Base-by-base conservation (phyloP, 371 early-diverging fungal species). In the Entomophthora muscae region DNA sequence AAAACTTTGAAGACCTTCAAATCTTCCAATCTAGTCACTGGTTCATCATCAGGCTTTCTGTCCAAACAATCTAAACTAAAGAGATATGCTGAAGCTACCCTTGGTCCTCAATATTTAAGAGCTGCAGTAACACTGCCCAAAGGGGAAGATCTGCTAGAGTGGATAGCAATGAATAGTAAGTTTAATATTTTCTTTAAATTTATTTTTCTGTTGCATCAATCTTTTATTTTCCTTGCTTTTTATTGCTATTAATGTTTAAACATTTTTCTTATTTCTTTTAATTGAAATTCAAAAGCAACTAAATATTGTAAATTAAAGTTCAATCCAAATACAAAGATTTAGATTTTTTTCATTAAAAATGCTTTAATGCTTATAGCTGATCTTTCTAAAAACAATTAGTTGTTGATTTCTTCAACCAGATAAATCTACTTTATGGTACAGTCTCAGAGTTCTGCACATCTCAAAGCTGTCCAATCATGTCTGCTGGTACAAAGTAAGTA, bases 361-460 rank as follows among this genome's bases (percentile, higher is more conserved):
- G n/a, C n/a, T n/a, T n/a, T n/a, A n/a, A n/a, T n/a, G n/a, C n/a
- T n/a, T n/a, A n/a, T n/a, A n/a, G n/a, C n/a, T 63, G 13, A 53
- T 33, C 22, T 24, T 61, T 55, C 1, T 70, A 21, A 22, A 32
- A 30, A 32, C 32, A n/a, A 17, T 33, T 51, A 79, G 79, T 81
- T 0, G 86, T 90, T n/a, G 93, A 93, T 72, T 93, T 93, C 70
- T 91, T 84, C 77, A 90, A 91, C 76, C 91, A 93, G 68, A 79
- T 87, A 66, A 93, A 90, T 75, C 79, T 92, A 81, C 73, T 93
- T 10, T 93, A 88, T 69, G 89, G 88, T 56, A 83, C 90, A 2
- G 79, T 92, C 61, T 81, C 85, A 42, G 89, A 92, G 70, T 79
- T 75, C 60, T 83, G 84, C 70, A 93, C 91, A 0, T 82, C 85